Conservation (phyloP, 2,329 filamentous ascomycete species). For the Pseudocercospora cruenta region DNA sequence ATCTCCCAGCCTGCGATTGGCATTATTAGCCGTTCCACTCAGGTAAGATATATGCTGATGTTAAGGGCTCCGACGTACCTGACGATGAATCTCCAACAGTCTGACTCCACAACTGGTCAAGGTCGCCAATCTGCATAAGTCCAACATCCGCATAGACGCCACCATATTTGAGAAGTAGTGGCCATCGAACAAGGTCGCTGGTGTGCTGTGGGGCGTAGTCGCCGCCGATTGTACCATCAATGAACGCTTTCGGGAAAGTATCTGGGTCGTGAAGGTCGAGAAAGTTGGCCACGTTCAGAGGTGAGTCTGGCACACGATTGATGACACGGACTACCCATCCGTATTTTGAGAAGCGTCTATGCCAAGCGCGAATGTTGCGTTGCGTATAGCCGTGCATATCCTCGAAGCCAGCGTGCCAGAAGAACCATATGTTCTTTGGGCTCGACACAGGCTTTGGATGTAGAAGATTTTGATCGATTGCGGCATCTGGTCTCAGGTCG, state of each 20-base stretch:
- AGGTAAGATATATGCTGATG: background rate
- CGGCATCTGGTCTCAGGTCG: constrained; percentile 52
- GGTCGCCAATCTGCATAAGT: constrained; percentile 60
- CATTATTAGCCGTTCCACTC: background rate
- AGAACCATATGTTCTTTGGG: constrained; percentile 62
- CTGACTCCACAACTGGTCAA: constrained; percentile 57
- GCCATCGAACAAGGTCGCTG: constrained; percentile 62
- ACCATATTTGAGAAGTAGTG: constrained; percentile 60
- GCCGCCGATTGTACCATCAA: constrained; percentile 54
- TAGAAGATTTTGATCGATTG: constrained; percentile 50
- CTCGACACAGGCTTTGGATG: constrained; percentile 45
- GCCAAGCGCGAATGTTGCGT: constrained; percentile 59
- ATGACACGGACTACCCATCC: constrained; percentile 61
- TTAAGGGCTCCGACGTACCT: constrained; percentile 38
- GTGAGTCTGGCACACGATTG: constrained; percentile 49
- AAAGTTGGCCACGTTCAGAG: constrained; percentile 54
- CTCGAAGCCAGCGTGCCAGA: constrained; percentile 58
- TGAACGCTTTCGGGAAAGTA: constrained; percentile 56
- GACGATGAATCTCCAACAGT: constrained; percentile 53
- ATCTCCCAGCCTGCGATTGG: constrained; percentile 29
- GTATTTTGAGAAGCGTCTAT: constrained; percentile 55
- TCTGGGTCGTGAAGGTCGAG: constrained; percentile 50
- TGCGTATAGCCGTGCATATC: constrained; percentile 57
- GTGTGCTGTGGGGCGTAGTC: constrained; percentile 58
- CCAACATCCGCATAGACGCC: constrained; percentile 64